Percentiles rank a stretch among this genome's conserved stretches.
These are phyloP conservation scores for Monosporascus sp. DNA, from an alignment of 2,329 filamentous ascomycete species.

Conservation along the genomic window DNA sequence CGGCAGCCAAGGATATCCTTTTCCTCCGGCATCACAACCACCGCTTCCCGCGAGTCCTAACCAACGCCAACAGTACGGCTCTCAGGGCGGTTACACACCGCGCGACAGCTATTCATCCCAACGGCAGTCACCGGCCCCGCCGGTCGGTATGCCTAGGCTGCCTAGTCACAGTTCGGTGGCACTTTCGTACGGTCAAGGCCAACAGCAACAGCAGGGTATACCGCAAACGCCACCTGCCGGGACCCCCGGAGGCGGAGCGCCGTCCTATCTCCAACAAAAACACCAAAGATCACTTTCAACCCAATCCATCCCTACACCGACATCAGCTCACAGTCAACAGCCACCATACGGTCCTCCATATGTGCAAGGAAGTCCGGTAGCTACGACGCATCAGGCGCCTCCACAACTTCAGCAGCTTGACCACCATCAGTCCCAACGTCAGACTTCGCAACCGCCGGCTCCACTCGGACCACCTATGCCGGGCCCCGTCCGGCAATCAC, in stretches of 20 bases:
- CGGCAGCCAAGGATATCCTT: constrained; percentile 42
- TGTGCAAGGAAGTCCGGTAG: constrained; percentile 47
- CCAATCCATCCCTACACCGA: constrained; percentile 56
- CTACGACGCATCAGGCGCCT: constrained; percentile 37
- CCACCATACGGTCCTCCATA: constrained; percentile 43
- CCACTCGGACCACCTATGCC: constrained; percentile 47
- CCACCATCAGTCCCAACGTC: constrained; percentile 34
- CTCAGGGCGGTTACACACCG: constrained; percentile 34
- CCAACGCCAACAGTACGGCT: constrained; percentile 47
- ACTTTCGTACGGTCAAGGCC: constrained; percentile 35
- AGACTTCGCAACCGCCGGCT: constrained; percentile 49
- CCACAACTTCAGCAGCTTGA: constrained; percentile 23
- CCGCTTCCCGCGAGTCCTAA: constrained; percentile 43
- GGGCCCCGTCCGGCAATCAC: constrained; percentile 36
- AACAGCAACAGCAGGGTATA: constrained; percentile 25
- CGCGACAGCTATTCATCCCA: constrained; percentile 39
- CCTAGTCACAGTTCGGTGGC: constrained; percentile 15
- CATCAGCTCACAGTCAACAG: constrained; percentile 55
- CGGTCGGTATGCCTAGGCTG: constrained; percentile 22
- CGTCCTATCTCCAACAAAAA: constrained; percentile 17
- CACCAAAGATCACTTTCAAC: constrained; percentile 50
- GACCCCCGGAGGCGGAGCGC: constrained; percentile 30
- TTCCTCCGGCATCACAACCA: constrained; percentile 34
- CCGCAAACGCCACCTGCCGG: constrained; percentile 46
- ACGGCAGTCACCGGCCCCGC: constrained; percentile 21